Evolutionary conservation across 2,329 filamentous ascomycete species (phyloP).

Genomic region (Ascochyta fabae): DNA sequence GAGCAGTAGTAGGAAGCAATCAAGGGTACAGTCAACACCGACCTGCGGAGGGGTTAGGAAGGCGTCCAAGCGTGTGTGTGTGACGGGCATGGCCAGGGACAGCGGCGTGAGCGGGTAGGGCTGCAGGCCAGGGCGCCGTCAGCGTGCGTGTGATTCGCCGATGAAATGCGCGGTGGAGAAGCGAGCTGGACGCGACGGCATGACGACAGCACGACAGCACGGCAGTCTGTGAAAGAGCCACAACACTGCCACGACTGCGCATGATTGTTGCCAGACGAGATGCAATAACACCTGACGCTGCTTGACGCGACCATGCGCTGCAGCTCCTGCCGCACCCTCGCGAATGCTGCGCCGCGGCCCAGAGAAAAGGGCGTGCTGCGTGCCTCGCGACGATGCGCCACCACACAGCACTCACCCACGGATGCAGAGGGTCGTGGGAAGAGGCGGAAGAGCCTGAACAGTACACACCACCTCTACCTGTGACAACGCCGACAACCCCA

Average conservation of each 20-base stretch:
- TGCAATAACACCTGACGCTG: slow-evolving; percentile 32
- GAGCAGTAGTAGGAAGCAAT: background rate
- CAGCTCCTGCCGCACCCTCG: slow-evolving; percentile 30
- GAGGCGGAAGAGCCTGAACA: slow-evolving; percentile 23
- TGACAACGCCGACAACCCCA: no score
- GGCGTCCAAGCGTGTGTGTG: slow-evolving; percentile 10
- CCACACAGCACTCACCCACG: slow-evolving; percentile 26
- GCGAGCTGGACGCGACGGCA: slow-evolving; percentile 9
- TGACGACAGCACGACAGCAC: slow-evolving; percentile 11
- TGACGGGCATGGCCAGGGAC: slow-evolving; percentile 6
- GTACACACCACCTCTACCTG: slow-evolving; percentile 11
- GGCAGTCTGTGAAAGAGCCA: background rate
- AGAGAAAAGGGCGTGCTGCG: slow-evolving; percentile 7
- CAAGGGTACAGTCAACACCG: background rate
- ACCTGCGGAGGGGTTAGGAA: slow-evolving; percentile 5
- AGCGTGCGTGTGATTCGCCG: slow-evolving; percentile 1
- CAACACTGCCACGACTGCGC: background rate
- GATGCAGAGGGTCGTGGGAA: slow-evolving; percentile 11
- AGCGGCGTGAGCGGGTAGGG: slow-evolving; percentile 7
- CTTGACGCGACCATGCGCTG: slow-evolving; percentile 39
- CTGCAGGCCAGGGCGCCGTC: slow-evolving; percentile 1
- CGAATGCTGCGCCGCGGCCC: slow-evolving; percentile 28
- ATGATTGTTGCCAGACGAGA: slow-evolving; percentile 13
- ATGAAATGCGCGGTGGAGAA: background rate
- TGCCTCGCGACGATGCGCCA: slow-evolving; percentile 35